These are phyloP conservation scores for Ganoderma leucocontextum DNA, from an alignment of 1,284 basidiomycete genomes.

Conservation along the genomic window DNA sequence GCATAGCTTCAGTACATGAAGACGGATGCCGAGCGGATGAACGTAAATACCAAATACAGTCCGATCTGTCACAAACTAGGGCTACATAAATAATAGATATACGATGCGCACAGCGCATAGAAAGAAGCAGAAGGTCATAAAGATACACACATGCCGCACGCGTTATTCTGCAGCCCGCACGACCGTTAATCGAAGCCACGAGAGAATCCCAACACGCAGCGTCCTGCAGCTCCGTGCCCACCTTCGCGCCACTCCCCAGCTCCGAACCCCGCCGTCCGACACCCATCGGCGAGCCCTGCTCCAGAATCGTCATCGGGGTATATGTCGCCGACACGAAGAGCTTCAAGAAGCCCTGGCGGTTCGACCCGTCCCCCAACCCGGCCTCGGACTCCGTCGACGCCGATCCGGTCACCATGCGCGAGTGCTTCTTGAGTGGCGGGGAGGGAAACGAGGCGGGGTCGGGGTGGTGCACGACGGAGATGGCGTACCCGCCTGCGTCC, in stretches of 20 bases:
- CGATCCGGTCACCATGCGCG: slow-evolving; percentile 46
- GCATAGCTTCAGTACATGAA: too few relatives aligned
- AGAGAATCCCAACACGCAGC: slow-evolving; percentile 17
- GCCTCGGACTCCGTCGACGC: slow-evolving; percentile 44
- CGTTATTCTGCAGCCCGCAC: slow-evolving; percentile 6
- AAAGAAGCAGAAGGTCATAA: not conserved
- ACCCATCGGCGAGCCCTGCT: slow-evolving; percentile 42
- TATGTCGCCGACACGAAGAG: slow-evolving; percentile 54
- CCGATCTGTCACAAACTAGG: not conserved
- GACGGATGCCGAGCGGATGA: not conserved
- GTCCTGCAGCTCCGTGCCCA: not conserved
- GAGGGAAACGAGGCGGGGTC: slow-evolving; percentile 33
- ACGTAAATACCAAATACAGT: not conserved
- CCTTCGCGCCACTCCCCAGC: not conserved
- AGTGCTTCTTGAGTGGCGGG: slow-evolving; percentile 47
- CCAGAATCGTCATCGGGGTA: slow-evolving; percentile 51
- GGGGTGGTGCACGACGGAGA: slow-evolving; percentile 52
- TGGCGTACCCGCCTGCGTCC: slow-evolving; percentile 53
- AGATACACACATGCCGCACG: not conserved
- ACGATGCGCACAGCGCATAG: not conserved
- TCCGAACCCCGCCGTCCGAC: not conserved
- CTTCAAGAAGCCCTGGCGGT: slow-evolving; percentile 52
- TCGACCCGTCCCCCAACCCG: slow-evolving; percentile 38
- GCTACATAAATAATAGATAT: not conserved
- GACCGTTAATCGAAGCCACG: slow-evolving; percentile 16